Percentiles rank a stretch among this genome's conserved stretches.
phyloP scores from a whole-genome alignment of 176 grass and related monocot species.

The Cenchrus fungigraminus region DNA sequence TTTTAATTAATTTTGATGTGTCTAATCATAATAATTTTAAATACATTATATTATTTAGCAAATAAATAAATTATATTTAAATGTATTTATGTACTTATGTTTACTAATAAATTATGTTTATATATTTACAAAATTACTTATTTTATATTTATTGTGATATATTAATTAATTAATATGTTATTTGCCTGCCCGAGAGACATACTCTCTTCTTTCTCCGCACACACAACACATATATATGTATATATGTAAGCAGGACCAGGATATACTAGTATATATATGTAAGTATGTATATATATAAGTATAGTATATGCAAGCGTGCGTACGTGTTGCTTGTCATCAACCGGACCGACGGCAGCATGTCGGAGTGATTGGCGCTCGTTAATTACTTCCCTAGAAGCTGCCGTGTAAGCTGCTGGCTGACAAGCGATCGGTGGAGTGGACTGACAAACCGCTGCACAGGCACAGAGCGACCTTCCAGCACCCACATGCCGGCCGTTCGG shows the following conservation, averaged over 20 bases:
- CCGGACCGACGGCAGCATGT: not conserved
- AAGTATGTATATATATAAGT: too few relatives aligned
- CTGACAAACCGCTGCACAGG: not conserved
- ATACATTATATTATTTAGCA: too few relatives aligned
- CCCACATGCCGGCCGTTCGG: not conserved
- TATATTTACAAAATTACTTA: too few relatives aligned
- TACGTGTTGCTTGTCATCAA: not conserved
- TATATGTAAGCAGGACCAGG: too few relatives aligned
- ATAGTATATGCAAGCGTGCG: not conserved
- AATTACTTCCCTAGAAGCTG: not conserved
- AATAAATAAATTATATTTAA: too few relatives aligned
- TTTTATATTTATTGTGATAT: too few relatives aligned
- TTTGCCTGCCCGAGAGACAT: too few relatives aligned
- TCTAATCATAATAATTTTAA: too few relatives aligned
- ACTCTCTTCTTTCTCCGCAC: not conserved
- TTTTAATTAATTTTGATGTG: too few relatives aligned
- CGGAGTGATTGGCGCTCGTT: conserved; percentile 6
- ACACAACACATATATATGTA: not conserved
- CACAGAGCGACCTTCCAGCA: not conserved
- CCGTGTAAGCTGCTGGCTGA: not conserved
- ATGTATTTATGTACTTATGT: too few relatives aligned
- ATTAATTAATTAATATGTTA: too few relatives aligned
- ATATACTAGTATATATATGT: not conserved
- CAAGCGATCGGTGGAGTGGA: not conserved
- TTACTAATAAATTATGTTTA: too few relatives aligned